Conservation (phyloP, 768 basidiomycete genomes). For the Pleurotus tuoliensis region DNA sequence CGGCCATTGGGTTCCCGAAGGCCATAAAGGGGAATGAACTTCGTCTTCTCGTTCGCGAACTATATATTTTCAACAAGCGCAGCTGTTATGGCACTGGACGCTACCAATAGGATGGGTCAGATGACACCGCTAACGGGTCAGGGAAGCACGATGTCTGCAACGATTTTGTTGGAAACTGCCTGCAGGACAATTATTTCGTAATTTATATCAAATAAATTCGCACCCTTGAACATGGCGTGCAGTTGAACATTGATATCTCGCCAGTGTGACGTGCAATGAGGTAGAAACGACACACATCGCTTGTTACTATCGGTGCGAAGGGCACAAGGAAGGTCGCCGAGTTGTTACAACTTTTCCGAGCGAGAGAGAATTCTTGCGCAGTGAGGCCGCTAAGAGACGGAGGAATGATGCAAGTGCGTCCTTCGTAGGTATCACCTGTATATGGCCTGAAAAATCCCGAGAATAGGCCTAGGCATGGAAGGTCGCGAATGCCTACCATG, state of each 20-base stretch:
- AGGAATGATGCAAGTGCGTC: not conserved
- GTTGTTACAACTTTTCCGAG: too few relatives aligned
- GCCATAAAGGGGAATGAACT: too few relatives aligned
- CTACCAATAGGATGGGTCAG: not conserved
- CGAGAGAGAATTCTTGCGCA: too few relatives aligned
- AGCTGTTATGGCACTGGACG: not conserved
- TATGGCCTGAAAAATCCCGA: constrained; percentile 1
- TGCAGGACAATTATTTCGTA: constrained; percentile 4
- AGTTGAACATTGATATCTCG: not conserved
- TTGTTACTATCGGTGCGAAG: not conserved
- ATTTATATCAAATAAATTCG: not conserved
- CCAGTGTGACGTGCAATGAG: not conserved
- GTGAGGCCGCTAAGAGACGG: not conserved
- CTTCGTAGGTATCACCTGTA: not conserved
- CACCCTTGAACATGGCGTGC: constrained; percentile 5
- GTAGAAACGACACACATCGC: not conserved
- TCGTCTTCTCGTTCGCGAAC: too few relatives aligned
- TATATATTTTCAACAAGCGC: too few relatives aligned
- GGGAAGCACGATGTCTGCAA: not conserved
- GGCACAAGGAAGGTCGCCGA: not conserved
- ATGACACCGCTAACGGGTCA: not conserved
- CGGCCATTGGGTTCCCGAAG: too few relatives aligned
- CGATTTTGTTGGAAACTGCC: not conserved
- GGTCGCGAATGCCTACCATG: not conserved
- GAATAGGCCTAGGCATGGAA: not conserved